Evolutionary conservation across 2,329 filamentous ascomycete species (phyloP), one percentile per base, ranked within the genome.

Genomic region (Macroventuria anomochaeta): DNA sequence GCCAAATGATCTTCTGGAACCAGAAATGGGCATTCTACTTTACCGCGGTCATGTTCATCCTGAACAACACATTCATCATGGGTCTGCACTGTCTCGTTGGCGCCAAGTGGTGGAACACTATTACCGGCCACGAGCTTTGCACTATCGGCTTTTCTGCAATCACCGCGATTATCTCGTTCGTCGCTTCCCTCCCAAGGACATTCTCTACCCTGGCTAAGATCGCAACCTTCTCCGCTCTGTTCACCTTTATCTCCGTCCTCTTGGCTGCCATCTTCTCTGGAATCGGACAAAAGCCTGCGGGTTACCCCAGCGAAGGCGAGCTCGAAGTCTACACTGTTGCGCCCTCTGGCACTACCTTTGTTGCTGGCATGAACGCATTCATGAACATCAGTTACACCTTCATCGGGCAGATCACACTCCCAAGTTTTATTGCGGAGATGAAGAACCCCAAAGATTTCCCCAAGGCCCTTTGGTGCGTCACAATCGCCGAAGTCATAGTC

Each of bases 341-440:
- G 0, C 75, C 86, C 2, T 74, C 80, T 2, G 85, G 87, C 15
- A 96, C 91, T 0, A 89, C 88, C 0, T 96, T 96, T 63, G 90
- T 96, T 3, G 79, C 83, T 2, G 92, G 88, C 18, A 88, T 96
- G 82, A 91, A 87, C 46, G 93, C 93, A 0, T 96, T 96, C 76
- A 82, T 97, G 73, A 97, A 97, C 76, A 97, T 97, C 70, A 91
- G 88, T 76, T 97, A 96, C 73, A 96, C 93, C 0, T 96, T 97
- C 71, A 96, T 97, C 63, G 93, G 93, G 0, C 93, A 97, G 72
- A 96, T 96, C 66, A 96, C 93, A 0, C 82, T 97, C 12, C 93
- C 93, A 0, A 93, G 89, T 64, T 97, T 97, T 78, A 97, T 97
- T 61, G 92, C 93, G 3, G 93, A 97, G 75, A 97, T 97, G 93